phyloP scores from a whole-genome alignment of 345 rosid species.

The Euclidium syriacum region DNA sequence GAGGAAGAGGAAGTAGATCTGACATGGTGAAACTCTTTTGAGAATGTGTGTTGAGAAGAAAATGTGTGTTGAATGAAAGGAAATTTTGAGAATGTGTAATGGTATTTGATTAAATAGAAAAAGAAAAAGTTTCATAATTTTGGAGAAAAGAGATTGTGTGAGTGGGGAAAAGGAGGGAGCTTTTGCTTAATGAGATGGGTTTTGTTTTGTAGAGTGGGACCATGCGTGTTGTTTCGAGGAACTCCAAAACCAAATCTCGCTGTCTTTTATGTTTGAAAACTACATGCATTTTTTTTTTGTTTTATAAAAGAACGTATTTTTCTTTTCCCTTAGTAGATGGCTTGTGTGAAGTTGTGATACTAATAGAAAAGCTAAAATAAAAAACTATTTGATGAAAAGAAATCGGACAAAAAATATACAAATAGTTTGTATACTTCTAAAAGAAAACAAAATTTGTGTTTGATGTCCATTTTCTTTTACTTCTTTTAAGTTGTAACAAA shows the following conservation, averaged over 20 bases:
- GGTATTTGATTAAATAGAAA: conserved; percentile 29
- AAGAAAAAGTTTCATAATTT: conserved; percentile 34
- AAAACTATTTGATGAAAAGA: no score
- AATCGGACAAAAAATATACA: no score
- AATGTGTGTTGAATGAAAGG: conserved; percentile 30
- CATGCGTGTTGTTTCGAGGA: conserved; percentile 35
- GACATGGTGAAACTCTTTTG: conserved; percentile 34
- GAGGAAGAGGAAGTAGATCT: conserved; percentile 26
- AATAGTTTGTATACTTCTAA: no score
- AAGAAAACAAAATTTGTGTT: no score
- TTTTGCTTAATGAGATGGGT: conserved; percentile 35
- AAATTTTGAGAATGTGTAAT: conserved; percentile 27
- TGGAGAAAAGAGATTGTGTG: conserved; percentile 22
- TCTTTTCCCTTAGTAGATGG: no score
- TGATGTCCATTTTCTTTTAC: no score
- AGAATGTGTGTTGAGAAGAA: conserved; percentile 3
- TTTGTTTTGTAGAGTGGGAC: conserved; percentile 42
- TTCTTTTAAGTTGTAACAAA: no score
- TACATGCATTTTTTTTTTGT: conserved; percentile 25
- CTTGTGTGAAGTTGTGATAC: no score
- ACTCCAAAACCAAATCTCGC: conserved; percentile 30
- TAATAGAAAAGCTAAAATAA: no score
- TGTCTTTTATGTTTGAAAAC: conserved; percentile 35
- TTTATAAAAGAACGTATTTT: background rate
- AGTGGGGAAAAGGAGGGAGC: conserved; percentile 25